These are phyloP conservation scores for Pseudogymnoascus sp. DNA, from an alignment of 2,329 filamentous ascomycete genomes.

Conservation along the genomic window DNA sequence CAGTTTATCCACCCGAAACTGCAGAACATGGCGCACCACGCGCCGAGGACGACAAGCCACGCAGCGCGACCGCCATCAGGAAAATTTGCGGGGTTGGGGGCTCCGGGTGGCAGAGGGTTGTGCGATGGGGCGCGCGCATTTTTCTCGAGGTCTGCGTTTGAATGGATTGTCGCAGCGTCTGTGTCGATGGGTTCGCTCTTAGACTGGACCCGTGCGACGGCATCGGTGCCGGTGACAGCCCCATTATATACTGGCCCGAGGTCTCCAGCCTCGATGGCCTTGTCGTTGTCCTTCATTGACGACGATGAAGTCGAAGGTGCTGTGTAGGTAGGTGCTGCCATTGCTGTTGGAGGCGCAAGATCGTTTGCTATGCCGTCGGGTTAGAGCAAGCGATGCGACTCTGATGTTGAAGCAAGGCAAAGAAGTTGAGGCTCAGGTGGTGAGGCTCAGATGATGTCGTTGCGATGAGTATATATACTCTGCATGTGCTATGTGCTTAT, in stretches of 20 bases:
- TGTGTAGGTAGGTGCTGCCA: neutral
- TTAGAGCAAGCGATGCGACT: neutral
- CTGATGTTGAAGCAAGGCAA: neutral
- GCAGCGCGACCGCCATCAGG: conserved; percentile 50
- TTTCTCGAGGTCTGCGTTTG: neutral
- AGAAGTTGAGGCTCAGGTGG: neutral
- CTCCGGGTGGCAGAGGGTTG: neutral
- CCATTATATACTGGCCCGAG: neutral
- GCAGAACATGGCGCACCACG: conserved; percentile 37
- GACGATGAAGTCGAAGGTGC: neutral
- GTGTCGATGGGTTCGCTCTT: neutral
- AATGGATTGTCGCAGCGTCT: neutral
- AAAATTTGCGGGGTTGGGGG: neutral
- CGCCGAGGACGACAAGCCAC: conserved; percentile 47
- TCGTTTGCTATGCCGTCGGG: neutral
- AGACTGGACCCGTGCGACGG: neutral
- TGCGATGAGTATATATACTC: neutral
- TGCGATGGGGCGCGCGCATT: neutral
- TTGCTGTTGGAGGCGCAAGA: neutral
- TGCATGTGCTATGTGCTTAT: neutral
- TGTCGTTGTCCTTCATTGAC: neutral
- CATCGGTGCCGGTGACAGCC: neutral
- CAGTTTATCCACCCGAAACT: conserved; percentile 44
- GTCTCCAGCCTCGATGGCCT: neutral
- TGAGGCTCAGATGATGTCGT: neutral